A percentile compares a stretch with the other conserved stretches of the same genome.
Evolutionary conservation across 345 rosid species (phyloP).

Genomic region (Gossypium australe): DNA sequence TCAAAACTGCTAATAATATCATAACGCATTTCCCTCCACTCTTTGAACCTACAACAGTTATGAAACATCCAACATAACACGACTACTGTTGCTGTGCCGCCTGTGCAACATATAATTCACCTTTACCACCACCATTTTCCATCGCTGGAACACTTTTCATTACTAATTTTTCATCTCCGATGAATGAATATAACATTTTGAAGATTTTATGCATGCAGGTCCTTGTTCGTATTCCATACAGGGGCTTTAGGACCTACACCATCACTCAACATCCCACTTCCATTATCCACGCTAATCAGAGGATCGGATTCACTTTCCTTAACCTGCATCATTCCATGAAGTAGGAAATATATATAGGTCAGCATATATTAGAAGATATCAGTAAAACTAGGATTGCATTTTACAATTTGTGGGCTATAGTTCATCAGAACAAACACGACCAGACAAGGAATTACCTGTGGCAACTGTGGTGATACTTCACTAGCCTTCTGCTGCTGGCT

Average conservation of each 20-base stretch:
- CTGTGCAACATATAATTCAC: not conserved
- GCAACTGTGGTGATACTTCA: constrained; percentile 56
- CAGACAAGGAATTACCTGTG: constrained; percentile 48
- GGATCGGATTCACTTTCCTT: constrained; percentile 88
- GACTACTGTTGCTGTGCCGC: not conserved
- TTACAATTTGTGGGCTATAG: not conserved
- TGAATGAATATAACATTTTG: constrained; percentile 8
- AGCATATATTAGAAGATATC: not conserved
- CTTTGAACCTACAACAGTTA: constrained; percentile 13
- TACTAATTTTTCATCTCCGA: constrained; percentile 14
- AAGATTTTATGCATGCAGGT: constrained; percentile 60
- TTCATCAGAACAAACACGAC: not conserved
- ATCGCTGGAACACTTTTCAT: constrained; percentile 27
- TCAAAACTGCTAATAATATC: constrained; percentile 27
- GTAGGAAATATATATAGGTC: not conserved
- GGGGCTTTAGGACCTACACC: constrained; percentile 49
- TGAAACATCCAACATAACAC: constrained; percentile 15
- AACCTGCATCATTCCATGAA: constrained; percentile 33
- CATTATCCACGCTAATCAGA: constrained; percentile 61
- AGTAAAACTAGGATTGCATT: not conserved
- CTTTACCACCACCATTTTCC: constrained; percentile 45
- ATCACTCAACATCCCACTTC: constrained; percentile 58
- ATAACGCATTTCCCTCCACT: constrained; percentile 8
- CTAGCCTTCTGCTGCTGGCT: constrained; percentile 84
- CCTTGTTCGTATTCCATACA: constrained; percentile 83